These are phyloP conservation scores for Pichia gijzeniarum DNA, from an alignment of 805 yeast genomes.

Conservation along the genomic window DNA sequence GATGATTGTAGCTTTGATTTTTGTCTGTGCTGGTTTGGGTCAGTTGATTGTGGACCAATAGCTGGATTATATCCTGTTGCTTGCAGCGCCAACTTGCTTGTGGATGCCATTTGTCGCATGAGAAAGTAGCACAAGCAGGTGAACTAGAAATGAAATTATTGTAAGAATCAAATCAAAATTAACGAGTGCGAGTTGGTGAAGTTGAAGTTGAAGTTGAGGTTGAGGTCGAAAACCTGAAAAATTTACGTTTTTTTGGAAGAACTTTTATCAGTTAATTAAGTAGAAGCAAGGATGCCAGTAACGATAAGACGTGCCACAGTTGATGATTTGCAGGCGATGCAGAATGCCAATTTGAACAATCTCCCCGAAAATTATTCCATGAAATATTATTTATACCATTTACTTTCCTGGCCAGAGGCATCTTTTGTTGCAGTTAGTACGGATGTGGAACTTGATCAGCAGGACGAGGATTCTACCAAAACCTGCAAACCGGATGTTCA, in stretches of 20 bases:
- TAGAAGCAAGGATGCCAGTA: constrained; percentile 56
- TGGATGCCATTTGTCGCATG: constrained; percentile 11
- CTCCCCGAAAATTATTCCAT: constrained; percentile 91
- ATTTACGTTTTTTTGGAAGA: too few species aligned
- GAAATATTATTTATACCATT: constrained; percentile 90
- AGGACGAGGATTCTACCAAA: constrained; percentile 16
- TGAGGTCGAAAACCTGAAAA: too few species aligned
- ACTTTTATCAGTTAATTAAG: too few species aligned
- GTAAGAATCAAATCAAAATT: too few species aligned
- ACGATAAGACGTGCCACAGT: constrained; percentile 85
- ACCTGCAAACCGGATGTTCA: constrained; percentile 32
- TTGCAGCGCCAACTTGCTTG: constrained; percentile 12
- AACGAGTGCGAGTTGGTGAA: too few species aligned
- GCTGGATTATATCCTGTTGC: constrained; percentile 28
- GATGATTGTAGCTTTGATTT: constrained; percentile 1
- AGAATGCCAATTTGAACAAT: constrained; percentile 85
- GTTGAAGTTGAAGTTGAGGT: too few species aligned
- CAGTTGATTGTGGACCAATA: constrained; percentile 27
- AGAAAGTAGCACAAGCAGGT: too few species aligned
- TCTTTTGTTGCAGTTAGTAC: constrained; percentile 90
- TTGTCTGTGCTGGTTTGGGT: constrained; percentile 13
- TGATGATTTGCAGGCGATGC: constrained; percentile 88
- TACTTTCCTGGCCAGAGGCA: constrained; percentile 95
- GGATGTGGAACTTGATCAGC: constrained; percentile 35
- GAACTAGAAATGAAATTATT: too few species aligned